Evolutionary conservation across 2,329 filamentous ascomycete species (phyloP).

Genomic region (Colletotrichum orchidophilum): DNA sequence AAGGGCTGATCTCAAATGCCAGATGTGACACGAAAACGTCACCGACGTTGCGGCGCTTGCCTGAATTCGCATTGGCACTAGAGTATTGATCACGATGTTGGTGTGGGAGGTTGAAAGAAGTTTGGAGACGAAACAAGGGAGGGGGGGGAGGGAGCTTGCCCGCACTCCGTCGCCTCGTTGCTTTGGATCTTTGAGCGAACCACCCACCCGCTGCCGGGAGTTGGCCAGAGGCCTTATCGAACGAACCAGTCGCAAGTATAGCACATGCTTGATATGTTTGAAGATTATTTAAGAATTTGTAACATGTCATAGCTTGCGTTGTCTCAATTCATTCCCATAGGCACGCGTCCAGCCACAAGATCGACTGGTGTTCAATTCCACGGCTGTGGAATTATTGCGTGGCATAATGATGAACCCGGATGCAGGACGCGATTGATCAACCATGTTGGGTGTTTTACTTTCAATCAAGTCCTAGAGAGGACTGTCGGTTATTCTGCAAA

Average conservation of each 20-base stretch:
- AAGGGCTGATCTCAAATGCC: not conserved
- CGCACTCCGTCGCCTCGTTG: not conserved
- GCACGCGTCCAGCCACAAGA: not conserved
- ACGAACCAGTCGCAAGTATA: not conserved
- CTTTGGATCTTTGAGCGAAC: not conserved
- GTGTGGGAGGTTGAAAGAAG: not conserved
- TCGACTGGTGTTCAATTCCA: not conserved
- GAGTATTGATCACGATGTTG: not conserved
- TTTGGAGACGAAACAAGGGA: too few species aligned
- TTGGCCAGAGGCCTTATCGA: not conserved
- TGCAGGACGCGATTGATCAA: not conserved
- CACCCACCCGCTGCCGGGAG: not conserved
- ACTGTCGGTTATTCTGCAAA: too few species aligned
- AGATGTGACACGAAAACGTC: not conserved
- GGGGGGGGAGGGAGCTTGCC: too few species aligned
- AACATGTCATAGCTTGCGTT: not conserved
- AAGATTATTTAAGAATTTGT: not conserved
- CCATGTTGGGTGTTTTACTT: not conserved
- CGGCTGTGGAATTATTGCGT: not conserved
- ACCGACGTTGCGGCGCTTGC: not conserved
- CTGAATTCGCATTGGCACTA: not conserved
- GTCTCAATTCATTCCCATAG: not conserved
- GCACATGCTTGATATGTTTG: too few species aligned
- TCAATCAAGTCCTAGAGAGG: too few species aligned
- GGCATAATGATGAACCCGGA: not conserved